Evolutionary conservation across 495 filamentous ascomycete genomes (phyloP).

Genomic region (Xylaria cubensis): DNA sequence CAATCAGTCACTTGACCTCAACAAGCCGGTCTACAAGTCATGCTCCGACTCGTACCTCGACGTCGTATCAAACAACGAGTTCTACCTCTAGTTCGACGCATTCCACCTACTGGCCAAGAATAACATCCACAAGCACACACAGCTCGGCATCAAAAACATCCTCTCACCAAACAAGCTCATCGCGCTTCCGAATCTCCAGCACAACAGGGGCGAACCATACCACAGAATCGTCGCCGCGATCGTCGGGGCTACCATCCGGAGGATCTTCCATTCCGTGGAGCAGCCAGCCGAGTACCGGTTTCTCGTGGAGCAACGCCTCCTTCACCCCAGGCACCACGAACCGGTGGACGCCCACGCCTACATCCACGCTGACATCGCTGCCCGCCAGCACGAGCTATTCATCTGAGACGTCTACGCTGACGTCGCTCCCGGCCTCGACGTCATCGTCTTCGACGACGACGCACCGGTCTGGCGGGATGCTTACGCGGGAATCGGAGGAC

Average conservation of each 20-base stretch:
- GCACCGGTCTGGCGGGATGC: not conserved
- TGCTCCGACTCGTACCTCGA: not conserved
- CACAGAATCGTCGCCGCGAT: not conserved
- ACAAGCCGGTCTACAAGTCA: conserved; percentile 1
- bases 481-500: not conserved
- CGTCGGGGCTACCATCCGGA: conserved; percentile 10
- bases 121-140: conserved; percentile 1
- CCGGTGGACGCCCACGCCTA: conserved; percentile 11
- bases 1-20: not conserved
- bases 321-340: conserved; percentile 21
- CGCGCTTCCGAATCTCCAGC: not conserved
- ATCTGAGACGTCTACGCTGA: conserved; percentile 17
- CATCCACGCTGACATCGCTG: not conserved
- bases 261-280: conserved; percentile 12
- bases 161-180: conserved; percentile 2
- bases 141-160: not conserved
- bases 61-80: not conserved
- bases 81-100: conserved; percentile 9
- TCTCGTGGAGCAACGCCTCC: conserved; percentile 23
- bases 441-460: not conserved
- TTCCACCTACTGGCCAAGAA: not conserved
- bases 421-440: conserved; percentile 15
- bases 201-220: not conserved
- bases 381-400: not conserved
- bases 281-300: not conserved